phyloP scores from a whole-genome alignment of 139 green algal genomes.

The Coelastrella sp. region DNA sequence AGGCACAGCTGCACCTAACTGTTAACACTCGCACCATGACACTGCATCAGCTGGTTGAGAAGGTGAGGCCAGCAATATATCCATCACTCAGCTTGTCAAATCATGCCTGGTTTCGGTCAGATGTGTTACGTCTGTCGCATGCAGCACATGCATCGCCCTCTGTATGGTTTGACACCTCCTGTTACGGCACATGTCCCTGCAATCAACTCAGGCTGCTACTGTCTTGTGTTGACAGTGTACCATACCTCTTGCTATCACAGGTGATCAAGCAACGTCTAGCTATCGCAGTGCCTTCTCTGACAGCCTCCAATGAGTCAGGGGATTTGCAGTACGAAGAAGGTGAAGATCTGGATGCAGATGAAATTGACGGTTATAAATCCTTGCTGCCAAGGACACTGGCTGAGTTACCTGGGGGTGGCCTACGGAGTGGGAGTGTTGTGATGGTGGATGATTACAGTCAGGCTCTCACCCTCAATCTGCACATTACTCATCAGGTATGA shows the following conservation, averaged over 20 bases:
- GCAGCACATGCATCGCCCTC: too few relatives aligned
- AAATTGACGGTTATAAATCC: constrained; percentile 61
- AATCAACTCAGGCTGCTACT: too few relatives aligned
- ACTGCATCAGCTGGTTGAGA: constrained; percentile 71
- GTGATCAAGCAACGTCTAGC: constrained; percentile 80
- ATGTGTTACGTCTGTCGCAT: too few relatives aligned
- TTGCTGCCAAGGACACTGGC: constrained; percentile 64
- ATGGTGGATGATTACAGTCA: constrained; percentile 83
- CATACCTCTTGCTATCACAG: too few relatives aligned
- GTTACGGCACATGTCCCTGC: too few relatives aligned
- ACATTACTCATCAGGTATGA: constrained; percentile 41
- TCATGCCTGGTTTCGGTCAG: too few relatives aligned
- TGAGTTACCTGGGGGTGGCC: constrained; percentile 76
- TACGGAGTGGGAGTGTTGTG: constrained; percentile 73
- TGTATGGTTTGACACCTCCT: too few relatives aligned
- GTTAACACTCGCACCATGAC: constrained; percentile 70
- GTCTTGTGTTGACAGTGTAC: too few relatives aligned
- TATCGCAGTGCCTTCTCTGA: constrained; percentile 67
- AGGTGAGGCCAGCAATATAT: too few relatives aligned
- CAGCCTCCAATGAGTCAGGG: constrained; percentile 11
- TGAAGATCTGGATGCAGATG: constrained; percentile 87
- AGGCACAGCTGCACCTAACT: constrained; percentile 66
- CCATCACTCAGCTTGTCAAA: too few relatives aligned
- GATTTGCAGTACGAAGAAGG: constrained; percentile 90
- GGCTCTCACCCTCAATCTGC: constrained; percentile 65